These are phyloP conservation scores for Irpex sp. DNA, from an alignment of 1,284 basidiomycete genomes.

Conservation along the genomic window DNA sequence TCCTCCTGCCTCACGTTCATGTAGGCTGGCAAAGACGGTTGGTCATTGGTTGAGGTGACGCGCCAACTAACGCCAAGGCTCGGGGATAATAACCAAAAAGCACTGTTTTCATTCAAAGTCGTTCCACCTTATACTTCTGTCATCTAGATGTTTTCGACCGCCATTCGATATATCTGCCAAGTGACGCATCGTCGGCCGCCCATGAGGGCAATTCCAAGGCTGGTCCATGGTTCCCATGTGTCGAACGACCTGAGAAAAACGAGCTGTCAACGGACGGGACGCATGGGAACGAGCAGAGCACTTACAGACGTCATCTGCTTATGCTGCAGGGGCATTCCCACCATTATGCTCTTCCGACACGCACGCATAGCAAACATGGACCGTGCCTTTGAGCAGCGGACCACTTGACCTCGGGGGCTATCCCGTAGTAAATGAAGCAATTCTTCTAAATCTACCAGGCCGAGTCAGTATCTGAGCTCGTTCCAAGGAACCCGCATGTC, in stretches of 20 bases:
- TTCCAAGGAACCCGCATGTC: constrained; percentile 20
- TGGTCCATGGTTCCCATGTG: constrained; percentile 98
- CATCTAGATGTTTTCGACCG: constrained; percentile 3
- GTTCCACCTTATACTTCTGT: constrained; percentile 9
- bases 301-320: constrained; percentile 80
- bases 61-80: no score
- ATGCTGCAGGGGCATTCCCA: constrained; percentile 80
- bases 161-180: constrained; percentile 42
- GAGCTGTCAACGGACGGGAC: constrained; percentile 6
- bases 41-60: no score
- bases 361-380: constrained; percentile 97
- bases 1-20: no score
- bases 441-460: constrained; percentile 85
- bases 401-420: constrained; percentile 71
- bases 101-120: neutral
- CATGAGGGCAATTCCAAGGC: constrained; percentile 98
- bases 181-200: constrained; percentile 94
- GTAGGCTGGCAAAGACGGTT: no score
- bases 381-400: constrained; percentile 90
- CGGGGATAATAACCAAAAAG: neutral
- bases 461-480: constrained; percentile 1
- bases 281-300: constrained; percentile 8
- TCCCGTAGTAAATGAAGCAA: constrained; percentile 85
- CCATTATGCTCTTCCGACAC: constrained; percentile 95
- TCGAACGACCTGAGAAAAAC: constrained; percentile 61